These are phyloP conservation scores for Gryganskiella cystojenkinii DNA, from an alignment of 192 early-diverging fungal genomes.

Conservation along the genomic window DNA sequence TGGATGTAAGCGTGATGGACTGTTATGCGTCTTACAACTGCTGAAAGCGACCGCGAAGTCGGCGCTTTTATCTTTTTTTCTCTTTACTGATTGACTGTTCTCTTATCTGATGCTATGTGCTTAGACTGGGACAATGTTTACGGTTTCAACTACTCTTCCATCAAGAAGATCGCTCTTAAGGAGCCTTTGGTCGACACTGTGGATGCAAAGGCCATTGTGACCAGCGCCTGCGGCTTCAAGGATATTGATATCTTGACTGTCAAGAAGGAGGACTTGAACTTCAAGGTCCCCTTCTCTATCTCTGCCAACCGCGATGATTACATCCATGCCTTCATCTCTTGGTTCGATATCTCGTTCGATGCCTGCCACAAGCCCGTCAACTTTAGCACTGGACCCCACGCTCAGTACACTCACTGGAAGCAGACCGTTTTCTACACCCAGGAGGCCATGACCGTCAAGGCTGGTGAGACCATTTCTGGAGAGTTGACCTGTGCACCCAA, in stretches of 20 bases:
- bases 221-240: slow-evolving; percentile 73
- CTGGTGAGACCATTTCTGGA: slow-evolving; percentile 78
- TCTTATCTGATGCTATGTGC: too few relatives aligned
- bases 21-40: too few relatives aligned
- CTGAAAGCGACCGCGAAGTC: too few relatives aligned
- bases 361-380: slow-evolving; percentile 66
- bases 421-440: slow-evolving; percentile 90
- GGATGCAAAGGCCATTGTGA: slow-evolving; percentile 71
- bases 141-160: slow-evolving; percentile 91
- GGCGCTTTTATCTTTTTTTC: neutral
- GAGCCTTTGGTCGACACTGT: slow-evolving; percentile 90
- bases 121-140: slow-evolving; percentile 93
- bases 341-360: slow-evolving; percentile 95
- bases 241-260: slow-evolving; percentile 79
- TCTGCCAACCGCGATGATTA: slow-evolving; percentile 68
- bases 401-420: slow-evolving; percentile 97
- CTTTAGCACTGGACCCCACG: slow-evolving; percentile 67
- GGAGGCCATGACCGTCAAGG: slow-evolving; percentile 76
- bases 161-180: slow-evolving; percentile 78
- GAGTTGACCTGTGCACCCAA: slow-evolving; percentile 73
- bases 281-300: slow-evolving; percentile 76
- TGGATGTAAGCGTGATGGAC: slow-evolving; percentile 59
- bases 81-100: too few relatives aligned
- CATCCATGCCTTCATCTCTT: slow-evolving; percentile 85
- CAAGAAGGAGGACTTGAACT: slow-evolving; percentile 76